Evolutionary conservation across 345 rosid genomes (phyloP), one percentile per base, ranked within the genome.

Genomic region (Dipteronia dyeriana): DNA sequence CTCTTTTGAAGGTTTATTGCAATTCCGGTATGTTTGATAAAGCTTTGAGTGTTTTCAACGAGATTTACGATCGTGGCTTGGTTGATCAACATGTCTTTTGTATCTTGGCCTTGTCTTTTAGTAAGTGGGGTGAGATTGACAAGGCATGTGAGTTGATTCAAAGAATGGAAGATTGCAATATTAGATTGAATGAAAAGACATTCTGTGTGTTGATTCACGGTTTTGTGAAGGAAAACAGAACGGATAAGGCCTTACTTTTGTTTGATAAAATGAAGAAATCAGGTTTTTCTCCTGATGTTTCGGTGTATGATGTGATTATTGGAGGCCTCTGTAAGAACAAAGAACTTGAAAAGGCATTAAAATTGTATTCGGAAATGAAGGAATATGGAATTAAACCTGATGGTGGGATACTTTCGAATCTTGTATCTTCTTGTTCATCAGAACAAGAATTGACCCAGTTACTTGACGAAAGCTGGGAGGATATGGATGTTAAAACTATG

Each of bases 71-170:
- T 66, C 80, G 79, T 41, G 92, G 90, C 8, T 95, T 92, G 97
- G 81, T 85, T 45, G 98, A 95, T 86, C 92, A 80, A 16, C 85
- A 91, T 60, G 80, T 90, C 26, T 78, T 84, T 10, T 90, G 89
- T 51, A 85, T 91, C 29, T 81, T 95, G 87, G 87, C 84, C 57
- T 67, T 91, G 70, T 82, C 95, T 16, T 85, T 90, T 73, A 87
- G 92, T 78, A 93, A 90, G 80, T 81, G 86, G 87, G 93, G 97
- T 38, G 78, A 88, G 78, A 92, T 93, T 54, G 97, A 95, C 73
- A 84, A 87, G 88, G 92, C 91, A 1, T 82, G 87, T 76, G 92
- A 89, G 83, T 82, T 95, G 84, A 87, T 91, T 70, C 87, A 93
- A 84, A 83, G 66, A 76, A 88, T 93, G 78, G 95, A 93, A 76